phyloP scores from a whole-genome alignment of 352 stramenopile species.

The Thalassiosira livingstoniorum region DNA sequence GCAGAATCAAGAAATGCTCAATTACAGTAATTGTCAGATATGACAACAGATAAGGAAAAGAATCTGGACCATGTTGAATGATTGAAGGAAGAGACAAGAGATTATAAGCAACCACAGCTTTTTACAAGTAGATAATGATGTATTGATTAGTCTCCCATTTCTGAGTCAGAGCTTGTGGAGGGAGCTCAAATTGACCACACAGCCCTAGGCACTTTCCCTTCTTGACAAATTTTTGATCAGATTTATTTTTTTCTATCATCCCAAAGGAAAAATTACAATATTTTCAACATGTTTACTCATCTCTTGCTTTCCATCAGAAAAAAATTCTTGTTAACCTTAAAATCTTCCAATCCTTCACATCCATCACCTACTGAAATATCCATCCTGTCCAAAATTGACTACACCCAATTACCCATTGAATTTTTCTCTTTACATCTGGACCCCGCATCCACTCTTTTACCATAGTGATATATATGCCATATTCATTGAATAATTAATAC shows the following conservation, averaged over 20 bases:
- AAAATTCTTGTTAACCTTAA: slow-evolving; percentile 98
- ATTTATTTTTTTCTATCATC: too few relatives aligned
- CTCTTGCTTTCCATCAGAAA: slow-evolving; percentile 93
- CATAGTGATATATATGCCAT: slow-evolving; percentile 96
- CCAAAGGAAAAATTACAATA: too few relatives aligned
- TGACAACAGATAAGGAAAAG: slow-evolving; percentile 35
- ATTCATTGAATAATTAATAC: slow-evolving; percentile 94
- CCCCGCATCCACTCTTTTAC: slow-evolving; percentile 95
- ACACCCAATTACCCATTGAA: slow-evolving; percentile 93
- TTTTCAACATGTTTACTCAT: too few relatives aligned
- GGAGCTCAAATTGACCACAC: too few relatives aligned
- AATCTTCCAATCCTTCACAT: slow-evolving; percentile 80
- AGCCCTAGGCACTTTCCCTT: too few relatives aligned
- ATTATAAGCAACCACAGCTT: slow-evolving; percentile 11
- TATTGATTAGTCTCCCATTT: slow-evolving; percentile 16
- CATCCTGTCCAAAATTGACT: slow-evolving; percentile 92
- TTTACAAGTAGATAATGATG: too few relatives aligned
- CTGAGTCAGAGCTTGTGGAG: slow-evolving; percentile 19
- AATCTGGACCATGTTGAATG: slow-evolving; percentile 41
- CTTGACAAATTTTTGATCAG: too few relatives aligned
- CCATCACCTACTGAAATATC: slow-evolving; percentile 89
- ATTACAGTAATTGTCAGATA: slow-evolving; percentile 43
- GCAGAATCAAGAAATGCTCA: slow-evolving; percentile 20
- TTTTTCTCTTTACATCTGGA: slow-evolving; percentile 96
- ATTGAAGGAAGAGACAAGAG: too few relatives aligned